Conservation (phyloP, 139 green algal genomes). For the Chlamydomonas applanata region DNA sequence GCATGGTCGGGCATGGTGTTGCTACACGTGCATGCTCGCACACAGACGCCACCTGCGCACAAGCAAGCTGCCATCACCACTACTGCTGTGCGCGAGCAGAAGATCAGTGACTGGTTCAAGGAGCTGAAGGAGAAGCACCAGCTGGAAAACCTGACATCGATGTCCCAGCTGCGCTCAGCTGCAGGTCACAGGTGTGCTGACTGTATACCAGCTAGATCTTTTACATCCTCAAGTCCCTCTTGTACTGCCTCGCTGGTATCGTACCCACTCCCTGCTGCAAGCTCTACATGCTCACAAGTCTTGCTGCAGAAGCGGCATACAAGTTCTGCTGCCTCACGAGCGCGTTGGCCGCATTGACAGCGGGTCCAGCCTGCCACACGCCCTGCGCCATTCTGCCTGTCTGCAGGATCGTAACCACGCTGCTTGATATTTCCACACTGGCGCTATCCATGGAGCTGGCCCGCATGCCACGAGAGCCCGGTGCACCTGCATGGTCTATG, state of each 20-base stretch:
- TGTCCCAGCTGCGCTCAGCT: constrained; percentile 23
- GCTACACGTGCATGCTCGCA: background rate
- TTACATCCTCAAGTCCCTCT: too few relatives aligned
- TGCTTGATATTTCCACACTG: constrained; percentile 23
- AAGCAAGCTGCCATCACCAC: too few relatives aligned
- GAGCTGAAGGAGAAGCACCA: constrained; percentile 30
- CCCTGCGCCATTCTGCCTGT: too few relatives aligned
- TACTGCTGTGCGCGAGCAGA: constrained; percentile 13
- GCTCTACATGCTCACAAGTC: too few relatives aligned
- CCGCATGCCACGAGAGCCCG: background rate
- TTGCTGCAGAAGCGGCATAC: background rate
- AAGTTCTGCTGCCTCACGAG: too few relatives aligned
- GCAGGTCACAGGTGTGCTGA: constrained; percentile 7
- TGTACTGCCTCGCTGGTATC: too few relatives aligned
- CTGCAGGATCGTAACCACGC: background rate
- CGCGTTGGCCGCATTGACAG: background rate
- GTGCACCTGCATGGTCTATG: background rate
- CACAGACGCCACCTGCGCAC: background rate
- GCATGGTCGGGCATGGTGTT: background rate
- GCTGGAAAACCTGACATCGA: constrained; percentile 22
- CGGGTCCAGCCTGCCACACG: background rate
- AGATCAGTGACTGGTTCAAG: constrained; percentile 35
- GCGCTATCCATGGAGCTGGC: constrained; percentile 15
- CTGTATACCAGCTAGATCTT: background rate
- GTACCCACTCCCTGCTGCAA: too few relatives aligned